Percentiles rank a stretch among this genome's conserved stretches.
Evolutionary conservation across 495 filamentous ascomycete genomes (phyloP).

Genomic region (Xylaria flabelliformis): DNA sequence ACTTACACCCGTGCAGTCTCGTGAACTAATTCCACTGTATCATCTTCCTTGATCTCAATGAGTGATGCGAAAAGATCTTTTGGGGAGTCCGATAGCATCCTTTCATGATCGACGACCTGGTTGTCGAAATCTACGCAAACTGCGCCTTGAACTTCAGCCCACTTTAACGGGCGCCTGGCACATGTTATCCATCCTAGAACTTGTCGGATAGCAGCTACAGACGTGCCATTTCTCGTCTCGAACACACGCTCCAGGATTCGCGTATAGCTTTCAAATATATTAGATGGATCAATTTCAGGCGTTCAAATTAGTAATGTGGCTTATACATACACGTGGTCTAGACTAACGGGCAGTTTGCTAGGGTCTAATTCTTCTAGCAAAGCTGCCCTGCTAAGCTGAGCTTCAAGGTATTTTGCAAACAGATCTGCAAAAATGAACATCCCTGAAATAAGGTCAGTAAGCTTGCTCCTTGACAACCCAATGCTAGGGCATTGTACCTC

Average conservation of each 20-base stretch:
- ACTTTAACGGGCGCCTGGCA: constrained; percentile 50
- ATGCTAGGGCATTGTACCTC: neutral
- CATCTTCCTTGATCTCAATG: constrained; percentile 43
- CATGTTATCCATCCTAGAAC: constrained; percentile 55
- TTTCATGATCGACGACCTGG: constrained; percentile 36
- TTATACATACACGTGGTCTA: constrained; percentile 23
- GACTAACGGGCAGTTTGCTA: constrained; percentile 11
- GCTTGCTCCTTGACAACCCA: neutral
- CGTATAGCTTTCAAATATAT: neutral
- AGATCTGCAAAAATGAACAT: constrained; percentile 58
- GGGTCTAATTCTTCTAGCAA: constrained; percentile 43
- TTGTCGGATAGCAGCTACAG: constrained; percentile 30
- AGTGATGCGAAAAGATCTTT: constrained; percentile 55
- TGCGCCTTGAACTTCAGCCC: constrained; percentile 54
- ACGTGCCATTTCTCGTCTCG: constrained; percentile 8
- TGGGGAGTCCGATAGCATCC: constrained; percentile 37
- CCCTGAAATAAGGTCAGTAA: constrained; percentile 32
- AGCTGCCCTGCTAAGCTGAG: constrained; percentile 38
- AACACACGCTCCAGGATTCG: constrained; percentile 19
- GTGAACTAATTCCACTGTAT: constrained; percentile 51
- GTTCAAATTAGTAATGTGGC: neutral
- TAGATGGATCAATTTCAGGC: neutral
- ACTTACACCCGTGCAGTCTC: constrained; percentile 51
- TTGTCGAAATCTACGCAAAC: constrained; percentile 42
- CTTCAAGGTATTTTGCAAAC: constrained; percentile 46